phyloP scores from a whole-genome alignment of 2,329 filamentous ascomycete genomes.

The Ilyonectria destructans region DNA sequence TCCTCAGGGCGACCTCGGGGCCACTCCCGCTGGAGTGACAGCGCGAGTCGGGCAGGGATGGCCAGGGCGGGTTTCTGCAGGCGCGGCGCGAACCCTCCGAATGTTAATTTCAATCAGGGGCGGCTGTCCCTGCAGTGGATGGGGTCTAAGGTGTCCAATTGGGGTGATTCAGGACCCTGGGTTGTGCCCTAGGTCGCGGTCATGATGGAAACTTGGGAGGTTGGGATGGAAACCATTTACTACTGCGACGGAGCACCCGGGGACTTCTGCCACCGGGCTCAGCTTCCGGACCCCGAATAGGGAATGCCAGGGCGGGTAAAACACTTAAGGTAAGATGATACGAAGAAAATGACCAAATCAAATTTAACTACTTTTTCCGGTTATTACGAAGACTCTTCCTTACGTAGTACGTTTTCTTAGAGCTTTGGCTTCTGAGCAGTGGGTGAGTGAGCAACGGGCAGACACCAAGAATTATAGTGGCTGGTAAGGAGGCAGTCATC shows the following conservation, averaged over 20 bases:
- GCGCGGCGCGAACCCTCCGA: constrained; percentile 19
- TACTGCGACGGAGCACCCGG: not conserved
- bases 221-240: constrained; percentile 35
- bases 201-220: constrained; percentile 42
- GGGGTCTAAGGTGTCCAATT: constrained; percentile 35
- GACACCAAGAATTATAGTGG: not conserved
- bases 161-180: constrained; percentile 13
- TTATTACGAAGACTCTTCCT: not conserved
- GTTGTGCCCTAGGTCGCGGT: constrained; percentile 32
- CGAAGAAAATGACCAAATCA: too few species aligned
- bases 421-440: too few species aligned
- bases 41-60: constrained; percentile 5
- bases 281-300: not conserved
- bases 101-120: constrained; percentile 32
- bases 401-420: too few species aligned
- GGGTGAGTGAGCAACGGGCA: too few species aligned
- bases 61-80: constrained; percentile 19
- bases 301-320: not conserved
- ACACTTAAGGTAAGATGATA: too few species aligned
- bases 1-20: not conserved
- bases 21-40: not conserved
- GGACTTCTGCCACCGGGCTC: not conserved
- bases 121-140: constrained; percentile 24
- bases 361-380: not conserved
- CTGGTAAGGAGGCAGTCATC: not conserved